Evolutionary conservation across 129 eudicot genomes (phyloP), one percentile per base, ranked within the genome.

Genomic region (Artemisia tridentata): DNA sequence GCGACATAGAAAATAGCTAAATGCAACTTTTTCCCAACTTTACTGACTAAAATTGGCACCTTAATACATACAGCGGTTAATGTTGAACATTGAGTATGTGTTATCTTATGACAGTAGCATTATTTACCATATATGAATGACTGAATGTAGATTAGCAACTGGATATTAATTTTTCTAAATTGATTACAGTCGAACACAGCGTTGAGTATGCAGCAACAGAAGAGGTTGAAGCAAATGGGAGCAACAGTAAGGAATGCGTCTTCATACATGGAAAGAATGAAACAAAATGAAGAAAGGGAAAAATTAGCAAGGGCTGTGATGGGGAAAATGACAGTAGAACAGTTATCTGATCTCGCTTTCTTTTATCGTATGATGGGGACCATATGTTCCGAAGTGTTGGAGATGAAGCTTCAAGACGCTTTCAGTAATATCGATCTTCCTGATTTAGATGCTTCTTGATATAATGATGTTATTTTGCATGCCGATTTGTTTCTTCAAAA

Each of bases 231-330:
- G 80, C 93, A 93, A 74, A 84, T 90, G 97, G 99, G 99, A 2
- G 99, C 97, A 57, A 93, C 97, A 3, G 93, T 93, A 25, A 87
- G 99, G 72, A 93, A 90, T 65, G 88, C 89, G 25, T 80, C 85
- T 13, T 80, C 87, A 15, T 93, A 82, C 64, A 65, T 75, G 69
- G 76, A 79, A 67, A 83, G 71, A 67, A 16, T 93, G 87, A 90
- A 84, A 80, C 8, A 73, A 74, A 79, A 85, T 67, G 87, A 84
- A 43, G 91, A 82, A 50, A 88, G 84, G 46, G 97, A 86, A 71
- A 86, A 73, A 66, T 31, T 88, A 19, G 97, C 96, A 12, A 87
- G 80, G 80, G 80, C 58, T 58, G 76, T 88, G 46, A 90, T 95
- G 80, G 96, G 80, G 65, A 95, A 90, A 57, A 90, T 95, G 99